phyloP scores from a whole-genome alignment of 495 filamentous ascomycete genomes.

The Annulohypoxylon maeteangense region DNA sequence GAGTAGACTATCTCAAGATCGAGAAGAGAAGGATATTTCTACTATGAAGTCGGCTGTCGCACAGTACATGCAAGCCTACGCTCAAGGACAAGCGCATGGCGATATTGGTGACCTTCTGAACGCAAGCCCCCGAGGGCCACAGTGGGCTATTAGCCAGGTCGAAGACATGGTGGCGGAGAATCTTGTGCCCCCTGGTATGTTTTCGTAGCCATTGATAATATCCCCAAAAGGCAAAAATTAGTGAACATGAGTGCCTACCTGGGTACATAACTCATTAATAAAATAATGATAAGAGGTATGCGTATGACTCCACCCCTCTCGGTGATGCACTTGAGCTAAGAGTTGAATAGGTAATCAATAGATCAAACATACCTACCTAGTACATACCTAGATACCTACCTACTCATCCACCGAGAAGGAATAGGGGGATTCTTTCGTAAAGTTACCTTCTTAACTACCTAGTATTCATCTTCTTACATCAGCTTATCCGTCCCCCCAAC shows the following conservation, averaged over 20 bases:
- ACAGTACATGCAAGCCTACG: slow-evolving; percentile 24
- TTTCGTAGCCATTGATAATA: slow-evolving; percentile 9
- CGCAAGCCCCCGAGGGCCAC: slow-evolving; percentile 16
- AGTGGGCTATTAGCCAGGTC: slow-evolving; percentile 27
- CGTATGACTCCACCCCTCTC: neutral
- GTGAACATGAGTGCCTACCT: neutral
- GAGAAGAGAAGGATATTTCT: slow-evolving; percentile 47
- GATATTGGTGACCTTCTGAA: slow-evolving; percentile 12
- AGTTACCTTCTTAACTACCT: neutral
- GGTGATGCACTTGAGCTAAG: neutral
- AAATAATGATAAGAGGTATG: neutral
- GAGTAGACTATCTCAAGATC: slow-evolving; percentile 57
- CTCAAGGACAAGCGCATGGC: slow-evolving; percentile 6
- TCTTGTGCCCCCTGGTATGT: slow-evolving; percentile 21
- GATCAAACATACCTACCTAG: neutral
- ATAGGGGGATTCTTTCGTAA: neutral
- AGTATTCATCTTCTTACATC: neutral
- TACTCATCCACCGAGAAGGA: too few species aligned
- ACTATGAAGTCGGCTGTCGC: slow-evolving; percentile 39
- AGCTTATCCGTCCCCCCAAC: neutral
- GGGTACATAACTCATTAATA: neutral
- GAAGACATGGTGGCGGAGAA: slow-evolving; percentile 40
- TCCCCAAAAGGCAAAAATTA: neutral
- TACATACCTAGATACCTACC: neutral
- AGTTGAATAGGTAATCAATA: neutral